Conservation (phyloP, 2,329 filamentous ascomycete species). For the Furcasterigmium furcatum region DNA sequence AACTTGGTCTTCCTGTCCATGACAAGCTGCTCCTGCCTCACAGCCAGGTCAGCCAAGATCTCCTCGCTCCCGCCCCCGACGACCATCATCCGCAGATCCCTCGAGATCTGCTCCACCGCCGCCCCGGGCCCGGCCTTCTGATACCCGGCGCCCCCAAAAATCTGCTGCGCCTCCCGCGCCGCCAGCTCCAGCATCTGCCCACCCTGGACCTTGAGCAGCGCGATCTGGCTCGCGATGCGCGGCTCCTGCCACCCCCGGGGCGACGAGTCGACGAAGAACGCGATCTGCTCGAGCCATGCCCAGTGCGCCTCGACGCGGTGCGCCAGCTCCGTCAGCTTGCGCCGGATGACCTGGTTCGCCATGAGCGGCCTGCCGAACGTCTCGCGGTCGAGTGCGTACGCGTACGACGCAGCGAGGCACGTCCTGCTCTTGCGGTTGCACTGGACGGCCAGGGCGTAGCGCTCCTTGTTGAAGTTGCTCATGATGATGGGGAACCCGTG, state of each 20-base stretch:
- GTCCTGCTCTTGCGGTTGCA: conserved; percentile 56
- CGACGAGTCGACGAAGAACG: conserved; percentile 43
- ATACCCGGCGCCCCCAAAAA: conserved; percentile 51
- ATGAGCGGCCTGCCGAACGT: conserved; percentile 59
- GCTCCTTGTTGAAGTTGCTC: conserved; percentile 58
- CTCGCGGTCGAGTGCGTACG: conserved; percentile 46
- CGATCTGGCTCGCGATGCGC: conserved; percentile 25
- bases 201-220: conserved; percentile 42
- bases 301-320: conserved; percentile 58
- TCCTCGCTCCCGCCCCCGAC: conserved; percentile 54
- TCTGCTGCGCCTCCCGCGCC: conserved; percentile 49
- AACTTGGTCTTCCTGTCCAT: too few relatives aligned
- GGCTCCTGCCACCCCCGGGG: conserved; percentile 12
- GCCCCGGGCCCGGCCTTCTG: conserved; percentile 36
- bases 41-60: conserved; percentile 47
- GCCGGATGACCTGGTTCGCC: conserved; percentile 54
- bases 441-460: conserved; percentile 53
- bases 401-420: conserved; percentile 49
- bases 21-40: conserved; percentile 47
- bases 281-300: conserved; percentile 60
- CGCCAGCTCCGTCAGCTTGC: conserved; percentile 57
- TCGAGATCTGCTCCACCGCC: conserved; percentile 49
- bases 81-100: conserved; percentile 43
- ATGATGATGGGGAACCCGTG: conserved; percentile 56
- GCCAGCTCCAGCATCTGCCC: conserved; percentile 46